Evolutionary conservation across 1,139 yeast genomes (phyloP).

Genomic region (Tardiomyces digboiensis): DNA sequence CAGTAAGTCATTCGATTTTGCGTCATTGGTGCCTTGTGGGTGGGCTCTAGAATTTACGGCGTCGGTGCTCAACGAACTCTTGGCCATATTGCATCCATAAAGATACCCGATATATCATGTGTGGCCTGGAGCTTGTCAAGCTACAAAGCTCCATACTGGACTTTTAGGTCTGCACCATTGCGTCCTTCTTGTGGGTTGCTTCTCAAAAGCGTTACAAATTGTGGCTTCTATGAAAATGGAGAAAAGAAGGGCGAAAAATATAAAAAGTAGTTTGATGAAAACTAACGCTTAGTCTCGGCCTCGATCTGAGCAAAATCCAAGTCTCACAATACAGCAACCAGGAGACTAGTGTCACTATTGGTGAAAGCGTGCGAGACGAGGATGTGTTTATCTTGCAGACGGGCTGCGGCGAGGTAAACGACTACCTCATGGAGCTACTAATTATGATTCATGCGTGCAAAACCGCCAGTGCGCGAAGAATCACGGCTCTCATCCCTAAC

Average conservation of each 20-base stretch:
- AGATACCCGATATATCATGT: too few species aligned
- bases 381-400: conserved; percentile 85
- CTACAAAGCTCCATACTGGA: too few species aligned
- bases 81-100: too few species aligned
- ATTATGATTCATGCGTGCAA: conserved; percentile 94
- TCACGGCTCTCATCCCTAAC: conserved; percentile 91
- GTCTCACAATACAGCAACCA: conserved; percentile 44
- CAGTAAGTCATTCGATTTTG: too few species aligned
- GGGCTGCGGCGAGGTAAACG: conserved; percentile 86
- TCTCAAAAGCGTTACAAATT: too few species aligned
- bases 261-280: not conserved
- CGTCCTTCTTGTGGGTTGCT: too few species aligned
- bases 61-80: too few species aligned
- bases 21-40: not conserved
- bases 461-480: conserved; percentile 90
- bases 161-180: too few species aligned
- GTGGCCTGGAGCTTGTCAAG: too few species aligned
- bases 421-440: conserved; percentile 74
- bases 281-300: conserved; percentile 25
- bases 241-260: not conserved
- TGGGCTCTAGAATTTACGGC: too few species aligned
- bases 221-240: not conserved
- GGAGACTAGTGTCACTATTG: conserved; percentile 87
- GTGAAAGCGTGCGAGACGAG: conserved; percentile 95
- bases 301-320: conserved; percentile 32